Evolutionary conservation across 495 filamentous ascomycete species (phyloP).

Genomic region (Aspergillus asperescens): DNA sequence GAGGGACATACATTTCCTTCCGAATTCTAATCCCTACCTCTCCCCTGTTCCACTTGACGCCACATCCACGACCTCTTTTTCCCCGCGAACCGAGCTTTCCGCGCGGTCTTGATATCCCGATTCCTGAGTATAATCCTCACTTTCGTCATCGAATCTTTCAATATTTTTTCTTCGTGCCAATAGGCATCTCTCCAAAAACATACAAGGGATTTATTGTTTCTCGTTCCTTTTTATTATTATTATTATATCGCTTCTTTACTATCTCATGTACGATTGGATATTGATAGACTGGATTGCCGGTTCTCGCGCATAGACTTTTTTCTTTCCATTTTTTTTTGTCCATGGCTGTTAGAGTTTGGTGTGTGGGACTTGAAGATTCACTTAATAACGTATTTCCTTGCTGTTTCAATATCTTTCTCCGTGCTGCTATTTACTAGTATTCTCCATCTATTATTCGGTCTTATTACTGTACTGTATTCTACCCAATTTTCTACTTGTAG

Average conservation of each 20-base stretch:
- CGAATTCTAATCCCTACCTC: conserved; percentile 13
- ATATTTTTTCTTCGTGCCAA: not conserved
- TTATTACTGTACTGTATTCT: no score
- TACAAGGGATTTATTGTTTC: no score
- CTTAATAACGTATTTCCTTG: conserved; percentile 10
- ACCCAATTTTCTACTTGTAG: no score
- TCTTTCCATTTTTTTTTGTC: not conserved
- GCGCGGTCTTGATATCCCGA: conserved; percentile 4
- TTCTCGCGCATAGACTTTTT: conserved; percentile 16
- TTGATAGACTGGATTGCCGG: conserved; percentile 18
- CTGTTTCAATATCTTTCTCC: conserved; percentile 9
- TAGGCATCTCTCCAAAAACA: no score
- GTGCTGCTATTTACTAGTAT: no score
- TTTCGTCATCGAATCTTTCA: not conserved
- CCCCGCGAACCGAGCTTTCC: conserved; percentile 1
- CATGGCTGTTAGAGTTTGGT: conserved; percentile 12
- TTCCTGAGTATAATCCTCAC: not conserved
- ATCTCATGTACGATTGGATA: conserved; percentile 16
- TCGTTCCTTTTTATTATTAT: conserved; percentile 4
- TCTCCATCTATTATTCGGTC: not conserved
- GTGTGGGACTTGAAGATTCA: conserved; percentile 7
- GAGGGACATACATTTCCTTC: conserved; percentile 8
- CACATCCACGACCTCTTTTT: conserved; percentile 6
- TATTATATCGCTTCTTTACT: conserved; percentile 8
- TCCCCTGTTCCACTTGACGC: conserved; percentile 14